Evolutionary conservation across 2,329 filamentous ascomycete genomes (phyloP), one percentile per base, ranked within the genome.

Genomic region (Zasmidium cellare): DNA sequence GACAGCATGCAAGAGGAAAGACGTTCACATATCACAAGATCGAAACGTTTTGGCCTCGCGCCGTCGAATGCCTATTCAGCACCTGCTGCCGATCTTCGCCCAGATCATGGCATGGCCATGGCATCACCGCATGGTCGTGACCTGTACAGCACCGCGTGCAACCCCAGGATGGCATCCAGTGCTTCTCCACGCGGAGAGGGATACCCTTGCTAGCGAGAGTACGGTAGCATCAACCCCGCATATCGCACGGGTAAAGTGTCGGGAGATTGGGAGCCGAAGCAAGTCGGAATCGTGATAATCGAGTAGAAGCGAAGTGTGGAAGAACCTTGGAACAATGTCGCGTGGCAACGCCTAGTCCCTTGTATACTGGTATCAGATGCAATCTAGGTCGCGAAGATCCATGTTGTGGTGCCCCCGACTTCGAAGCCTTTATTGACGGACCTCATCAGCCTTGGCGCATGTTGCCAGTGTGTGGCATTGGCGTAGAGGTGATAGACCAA

Each of bases 281-380:
- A 3, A 46, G 20, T 18, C 12, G 16, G 18, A 24, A 31, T 16
- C 14, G 41, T 12, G 24, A 16, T 53, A 20, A 45, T 46, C 45
- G 41, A 16, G 18, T 24, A 12, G 41, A 46, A 28, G 51, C 16
- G 41, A 47, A 28, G 51, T 41, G 46, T 46, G 41, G 41, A 53
- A 47, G 12, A 47, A 28, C 45, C 18, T 41, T 53, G 51, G 41
- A 47, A 53, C 20, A 53, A 46, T 44, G 23, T 3, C 48, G 35
- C 48, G 25, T 51, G 47, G 47, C n/a, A n/a, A n/a, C n/a, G n/a
- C n/a, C n/a, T n/a, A n/a, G n/a, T n/a, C n/a, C n/a, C n/a, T n/a
- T n/a, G n/a, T n/a, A n/a, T n/a, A n/a, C n/a, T n/a, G n/a, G n/a
- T n/a, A n/a, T n/a, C n/a, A n/a, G n/a, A n/a, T n/a, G n/a, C n/a